A percentile compares a stretch with the other conserved stretches of the same genome.
phyloP scores from a whole-genome alignment of 2,329 filamentous ascomycete genomes.

The Hypoxylon sp. region DNA sequence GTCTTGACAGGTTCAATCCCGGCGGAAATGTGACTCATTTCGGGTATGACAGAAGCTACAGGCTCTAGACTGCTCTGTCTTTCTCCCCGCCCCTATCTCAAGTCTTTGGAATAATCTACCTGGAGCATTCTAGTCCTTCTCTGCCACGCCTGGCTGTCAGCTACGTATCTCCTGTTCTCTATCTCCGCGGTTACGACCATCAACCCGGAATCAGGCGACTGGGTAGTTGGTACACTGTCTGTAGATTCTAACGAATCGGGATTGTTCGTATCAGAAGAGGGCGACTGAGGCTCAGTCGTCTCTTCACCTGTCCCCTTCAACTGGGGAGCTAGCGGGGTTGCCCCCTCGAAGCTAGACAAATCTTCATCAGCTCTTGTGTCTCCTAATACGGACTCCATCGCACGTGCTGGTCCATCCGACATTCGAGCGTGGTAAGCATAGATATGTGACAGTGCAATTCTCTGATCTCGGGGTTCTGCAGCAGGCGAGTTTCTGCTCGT shows the following conservation, averaged over 20 bases:
- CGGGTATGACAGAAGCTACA: no score
- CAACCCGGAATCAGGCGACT: neutral
- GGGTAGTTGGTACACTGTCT: neutral
- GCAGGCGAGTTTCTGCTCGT: neutral
- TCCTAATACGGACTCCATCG: neutral
- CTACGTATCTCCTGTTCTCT: slow-evolving; percentile 8
- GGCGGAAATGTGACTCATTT: no score
- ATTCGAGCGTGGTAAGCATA: slow-evolving; percentile 31
- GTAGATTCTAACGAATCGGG: neutral
- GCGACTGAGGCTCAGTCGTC: neutral
- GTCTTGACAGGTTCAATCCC: no score
- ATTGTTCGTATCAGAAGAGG: neutral
- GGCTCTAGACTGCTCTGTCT: no score
- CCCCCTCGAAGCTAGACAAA: neutral
- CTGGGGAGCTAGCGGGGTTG: neutral
- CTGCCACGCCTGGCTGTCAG: slow-evolving; percentile 33
- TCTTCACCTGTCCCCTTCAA: neutral
- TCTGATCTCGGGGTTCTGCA: neutral
- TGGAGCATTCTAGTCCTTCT: slow-evolving; percentile 30
- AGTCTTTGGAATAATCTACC: slow-evolving; percentile 2
- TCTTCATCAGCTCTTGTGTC: no score
- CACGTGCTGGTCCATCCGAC: neutral
- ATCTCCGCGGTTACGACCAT: neutral
- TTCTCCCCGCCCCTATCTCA: neutral
- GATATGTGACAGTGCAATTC: slow-evolving; percentile 27